Conservation (phyloP, 139 green algal genomes). For the Ulvella scutata region DNA sequence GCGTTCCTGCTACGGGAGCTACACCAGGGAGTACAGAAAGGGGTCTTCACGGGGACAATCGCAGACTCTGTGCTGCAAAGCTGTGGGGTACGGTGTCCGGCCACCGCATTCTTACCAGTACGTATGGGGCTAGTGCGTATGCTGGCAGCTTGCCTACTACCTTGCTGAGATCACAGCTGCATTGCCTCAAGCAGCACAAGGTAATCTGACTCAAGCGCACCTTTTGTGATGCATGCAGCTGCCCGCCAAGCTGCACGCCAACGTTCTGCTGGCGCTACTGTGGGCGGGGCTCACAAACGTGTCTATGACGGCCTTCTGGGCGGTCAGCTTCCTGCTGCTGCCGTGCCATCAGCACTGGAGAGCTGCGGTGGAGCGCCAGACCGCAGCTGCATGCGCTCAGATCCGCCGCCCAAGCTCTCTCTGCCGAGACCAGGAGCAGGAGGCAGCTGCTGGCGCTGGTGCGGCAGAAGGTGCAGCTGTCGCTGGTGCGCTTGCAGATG, state of each 20-base stretch:
- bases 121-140: too few species aligned
- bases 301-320: background rate
- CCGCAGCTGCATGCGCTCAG: too few species aligned
- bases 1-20: background rate
- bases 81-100: background rate
- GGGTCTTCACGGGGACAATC: background rate
- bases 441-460: background rate
- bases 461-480: background rate
- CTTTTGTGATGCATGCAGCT: background rate
- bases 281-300: background rate
- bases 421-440: too few species aligned
- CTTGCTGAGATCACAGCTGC: too few species aligned
- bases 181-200: too few species aligned
- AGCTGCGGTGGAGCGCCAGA: background rate
- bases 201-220: too few species aligned
- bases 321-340: background rate
- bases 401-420: too few species aligned
- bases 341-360: background rate
- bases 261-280: background rate
- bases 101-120: background rate
- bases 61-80: background rate
- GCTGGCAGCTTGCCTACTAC: too few species aligned
- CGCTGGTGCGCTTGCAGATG: background rate
- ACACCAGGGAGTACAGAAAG: background rate
- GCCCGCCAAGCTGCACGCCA: background rate